Evolutionary conservation across 306 rosid genomes (phyloP).

Genomic region (Lathyrus aphaca): DNA sequence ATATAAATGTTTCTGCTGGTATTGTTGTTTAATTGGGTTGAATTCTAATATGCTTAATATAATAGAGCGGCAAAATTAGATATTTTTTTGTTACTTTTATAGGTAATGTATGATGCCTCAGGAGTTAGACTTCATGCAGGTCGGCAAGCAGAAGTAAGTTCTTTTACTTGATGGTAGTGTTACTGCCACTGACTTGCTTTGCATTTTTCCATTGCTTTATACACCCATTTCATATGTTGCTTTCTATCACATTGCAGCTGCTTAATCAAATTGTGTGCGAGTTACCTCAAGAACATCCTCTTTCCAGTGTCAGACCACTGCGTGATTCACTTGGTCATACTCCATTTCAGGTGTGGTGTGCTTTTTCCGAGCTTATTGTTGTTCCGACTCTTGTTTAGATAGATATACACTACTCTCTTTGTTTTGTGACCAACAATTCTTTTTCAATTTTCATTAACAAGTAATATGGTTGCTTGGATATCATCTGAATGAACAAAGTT

Average conservation of each 20-base stretch:
- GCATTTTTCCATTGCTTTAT: conserved; percentile 10
- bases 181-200: conserved; percentile 9
- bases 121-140: conserved; percentile 98
- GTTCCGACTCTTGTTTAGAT: conserved; percentile 15
- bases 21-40: background rate
- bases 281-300: conserved; percentile 89
- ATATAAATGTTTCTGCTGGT: conserved; percentile 17
- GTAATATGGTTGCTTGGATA: conserved; percentile 15
- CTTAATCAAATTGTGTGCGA: conserved; percentile 96
- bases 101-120: conserved; percentile 98
- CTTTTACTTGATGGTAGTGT: background rate
- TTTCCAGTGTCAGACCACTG: conserved; percentile 70
- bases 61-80: conserved; percentile 31
- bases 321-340: conserved; percentile 98
- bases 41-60: background rate
- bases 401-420: conserved; percentile 3
- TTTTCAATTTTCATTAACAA: conserved; percentile 20
- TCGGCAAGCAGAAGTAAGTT: conserved; percentile 91
- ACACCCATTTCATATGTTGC: conserved; percentile 29
- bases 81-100: conserved; percentile 29
- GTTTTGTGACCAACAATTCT: conserved; percentile 5
- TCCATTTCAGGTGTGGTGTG: conserved; percentile 76
- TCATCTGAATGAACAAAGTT: background rate
- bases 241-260: conserved; percentile 58
- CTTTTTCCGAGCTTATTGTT: conserved; percentile 29